phyloP scores from a whole-genome alignment of 1,284 basidiomycete genomes.

The Stygiomarasmius scandens region DNA sequence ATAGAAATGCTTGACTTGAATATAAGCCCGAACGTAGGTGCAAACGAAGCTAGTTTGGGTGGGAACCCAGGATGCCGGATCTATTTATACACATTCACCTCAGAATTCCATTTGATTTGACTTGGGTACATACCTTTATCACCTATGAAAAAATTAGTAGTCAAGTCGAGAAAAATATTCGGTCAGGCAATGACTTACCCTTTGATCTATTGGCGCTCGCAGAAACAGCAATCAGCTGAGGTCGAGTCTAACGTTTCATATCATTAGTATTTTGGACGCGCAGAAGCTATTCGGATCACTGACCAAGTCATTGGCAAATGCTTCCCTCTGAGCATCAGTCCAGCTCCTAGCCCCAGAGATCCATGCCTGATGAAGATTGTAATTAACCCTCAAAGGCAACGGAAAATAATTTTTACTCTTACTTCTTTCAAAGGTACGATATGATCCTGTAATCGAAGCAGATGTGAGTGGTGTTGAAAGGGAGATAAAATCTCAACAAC shows the following conservation, averaged over 20 bases:
- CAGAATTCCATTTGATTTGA: too few species aligned
- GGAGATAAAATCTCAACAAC: slow-evolving; percentile 16
- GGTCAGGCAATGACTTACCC: slow-evolving; percentile 9
- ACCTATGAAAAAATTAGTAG: slow-evolving; percentile 6
- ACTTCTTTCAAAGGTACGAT: slow-evolving; percentile 55
- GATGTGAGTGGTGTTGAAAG: neutral
- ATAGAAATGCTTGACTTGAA: slow-evolving; percentile 54
- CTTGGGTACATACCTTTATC: slow-evolving; percentile 15
- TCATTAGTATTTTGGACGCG: neutral
- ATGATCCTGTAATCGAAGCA: slow-evolving; percentile 42
- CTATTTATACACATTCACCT: too few species aligned
- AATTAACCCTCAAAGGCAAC: neutral
- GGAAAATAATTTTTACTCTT: neutral
- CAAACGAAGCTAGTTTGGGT: slow-evolving; percentile 48
- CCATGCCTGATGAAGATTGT: slow-evolving; percentile 41
- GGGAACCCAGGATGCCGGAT: slow-evolving; percentile 51
- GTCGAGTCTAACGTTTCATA: slow-evolving; percentile 33
- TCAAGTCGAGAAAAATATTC: neutral
- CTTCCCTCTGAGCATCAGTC: slow-evolving; percentile 49
- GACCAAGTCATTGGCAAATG: slow-evolving; percentile 52
- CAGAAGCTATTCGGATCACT: neutral
- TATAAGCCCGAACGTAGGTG: slow-evolving; percentile 51
- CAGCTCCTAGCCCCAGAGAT: slow-evolving; percentile 53
- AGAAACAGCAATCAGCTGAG: slow-evolving; percentile 54
- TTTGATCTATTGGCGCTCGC: slow-evolving; percentile 24